phyloP scores from a whole-genome alignment of 2,329 filamentous ascomycete genomes.

The Harringtonia lauricola region DNA sequence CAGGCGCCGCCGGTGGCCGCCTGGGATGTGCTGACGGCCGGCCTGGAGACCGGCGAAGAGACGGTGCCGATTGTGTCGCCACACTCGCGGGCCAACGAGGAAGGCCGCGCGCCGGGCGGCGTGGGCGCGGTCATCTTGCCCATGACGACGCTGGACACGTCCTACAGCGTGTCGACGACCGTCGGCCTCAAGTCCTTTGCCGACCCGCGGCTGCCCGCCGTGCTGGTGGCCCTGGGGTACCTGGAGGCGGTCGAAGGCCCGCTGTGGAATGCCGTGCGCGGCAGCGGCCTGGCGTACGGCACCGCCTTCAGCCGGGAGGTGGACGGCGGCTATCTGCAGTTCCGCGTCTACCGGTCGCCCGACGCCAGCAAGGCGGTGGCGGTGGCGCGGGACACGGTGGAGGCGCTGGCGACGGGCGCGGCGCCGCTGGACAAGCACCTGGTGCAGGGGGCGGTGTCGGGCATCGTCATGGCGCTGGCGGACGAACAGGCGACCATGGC shows the following conservation, averaged over 20 bases:
- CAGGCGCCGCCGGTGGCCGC: constrained; percentile 41
- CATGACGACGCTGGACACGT: constrained; percentile 87
- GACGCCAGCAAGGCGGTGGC: constrained; percentile 79
- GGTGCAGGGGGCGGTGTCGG: constrained; percentile 82
- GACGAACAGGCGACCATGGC: constrained; percentile 83
- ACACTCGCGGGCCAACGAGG: constrained; percentile 59
- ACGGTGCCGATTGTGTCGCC: constrained; percentile 63
- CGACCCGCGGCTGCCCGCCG: constrained; percentile 68
- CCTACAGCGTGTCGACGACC: constrained; percentile 68
- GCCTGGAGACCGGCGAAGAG: constrained; percentile 30
- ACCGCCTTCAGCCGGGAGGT: constrained; percentile 67
- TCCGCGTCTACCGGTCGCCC: constrained; percentile 81
- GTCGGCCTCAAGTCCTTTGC: constrained; percentile 64
- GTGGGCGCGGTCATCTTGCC: constrained; percentile 70
- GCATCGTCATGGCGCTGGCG: constrained; percentile 76
- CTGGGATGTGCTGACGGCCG: constrained; percentile 57
- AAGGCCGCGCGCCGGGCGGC: constrained; percentile 64
- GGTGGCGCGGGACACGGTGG: constrained; percentile 64
- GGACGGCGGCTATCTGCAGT: constrained; percentile 70
- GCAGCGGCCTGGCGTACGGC: constrained; percentile 87
- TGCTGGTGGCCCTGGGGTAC: constrained; percentile 82
- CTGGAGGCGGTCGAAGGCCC: constrained; percentile 90
- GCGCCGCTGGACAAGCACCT: constrained; percentile 67
- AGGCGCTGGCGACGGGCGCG: constrained; percentile 61
- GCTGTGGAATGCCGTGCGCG: constrained; percentile 85